These are phyloP conservation scores for Gloeopeniophorella convolvens DNA, from an alignment of 768 basidiomycete genomes.

Conservation along the genomic window DNA sequence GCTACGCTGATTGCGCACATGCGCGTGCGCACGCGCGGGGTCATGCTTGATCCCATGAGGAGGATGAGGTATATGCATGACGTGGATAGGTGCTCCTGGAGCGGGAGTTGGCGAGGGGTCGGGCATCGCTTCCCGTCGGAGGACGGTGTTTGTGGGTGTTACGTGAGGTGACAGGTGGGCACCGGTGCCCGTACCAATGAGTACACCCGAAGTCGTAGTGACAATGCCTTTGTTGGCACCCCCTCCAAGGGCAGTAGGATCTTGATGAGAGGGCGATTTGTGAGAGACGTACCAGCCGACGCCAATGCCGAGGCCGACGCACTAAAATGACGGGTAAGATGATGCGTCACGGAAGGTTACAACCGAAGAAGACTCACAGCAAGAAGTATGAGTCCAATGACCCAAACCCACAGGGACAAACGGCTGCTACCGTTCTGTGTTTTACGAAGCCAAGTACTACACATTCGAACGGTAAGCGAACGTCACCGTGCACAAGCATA, in stretches of 20 bases:
- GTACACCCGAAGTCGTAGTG: conserved; percentile 18
- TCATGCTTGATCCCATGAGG: background rate
- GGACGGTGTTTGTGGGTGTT: conserved; percentile 56
- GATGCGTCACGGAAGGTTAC: background rate
- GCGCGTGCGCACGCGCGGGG: background rate
- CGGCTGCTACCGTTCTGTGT: conserved; percentile 47
- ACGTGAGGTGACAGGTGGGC: conserved; percentile 36
- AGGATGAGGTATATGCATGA: conserved; percentile 11
- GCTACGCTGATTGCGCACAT: background rate
- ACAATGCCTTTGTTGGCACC: conserved; percentile 37
- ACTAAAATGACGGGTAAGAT: conserved; percentile 25
- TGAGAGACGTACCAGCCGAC: conserved; percentile 56
- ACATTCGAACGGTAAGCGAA: background rate
- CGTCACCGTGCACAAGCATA: background rate
- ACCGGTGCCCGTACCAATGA: conserved; percentile 11
- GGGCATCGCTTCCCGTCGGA: conserved; percentile 29
- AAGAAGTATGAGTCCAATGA: conserved; percentile 54
- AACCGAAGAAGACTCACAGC: conserved; percentile 33
- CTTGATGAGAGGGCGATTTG: conserved; percentile 39
- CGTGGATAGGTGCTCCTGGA: conserved; percentile 6
- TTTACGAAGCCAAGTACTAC: conserved; percentile 62
- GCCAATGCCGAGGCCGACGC: conserved; percentile 49
- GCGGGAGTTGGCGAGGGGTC: conserved; percentile 21
- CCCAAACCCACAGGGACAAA: conserved; percentile 63
- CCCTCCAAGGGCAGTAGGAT: conserved; percentile 61